Conservation (phyloP, 2,329 filamentous ascomycete species). For the Ascochyta lentis region DNA sequence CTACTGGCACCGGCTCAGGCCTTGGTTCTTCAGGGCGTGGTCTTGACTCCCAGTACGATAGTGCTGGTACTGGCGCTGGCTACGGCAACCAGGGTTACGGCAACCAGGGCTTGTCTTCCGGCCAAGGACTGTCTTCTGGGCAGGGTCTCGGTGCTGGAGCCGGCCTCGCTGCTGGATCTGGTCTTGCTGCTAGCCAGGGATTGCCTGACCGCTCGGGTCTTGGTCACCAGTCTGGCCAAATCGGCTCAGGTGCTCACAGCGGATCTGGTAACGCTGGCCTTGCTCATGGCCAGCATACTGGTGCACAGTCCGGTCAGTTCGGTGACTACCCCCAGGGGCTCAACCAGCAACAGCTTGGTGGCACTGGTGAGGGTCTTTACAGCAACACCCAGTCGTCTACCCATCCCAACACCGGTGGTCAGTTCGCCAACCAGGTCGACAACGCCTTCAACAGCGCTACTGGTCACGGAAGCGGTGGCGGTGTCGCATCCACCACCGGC, state of each 20-base stretch:
- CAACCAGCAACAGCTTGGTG: slow-evolving; percentile 20
- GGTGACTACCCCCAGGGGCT: slow-evolving; percentile 10
- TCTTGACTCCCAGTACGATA: slow-evolving; percentile 19
- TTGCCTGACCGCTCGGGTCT: slow-evolving; percentile 15
- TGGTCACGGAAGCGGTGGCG: slow-evolving; percentile 16
- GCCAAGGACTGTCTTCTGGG: slow-evolving; percentile 1
- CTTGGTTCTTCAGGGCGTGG: slow-evolving; percentile 9
- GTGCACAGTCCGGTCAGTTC: slow-evolving; percentile 21
- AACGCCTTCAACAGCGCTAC: slow-evolving; percentile 48
- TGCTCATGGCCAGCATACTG: slow-evolving; percentile 3
- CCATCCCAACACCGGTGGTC: slow-evolving; percentile 23
- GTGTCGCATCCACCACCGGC: slow-evolving; percentile 23
- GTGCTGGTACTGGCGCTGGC: slow-evolving; percentile 10
- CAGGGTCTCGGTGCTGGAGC: slow-evolving; percentile 13
- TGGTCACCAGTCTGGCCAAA: slow-evolving; percentile 18
- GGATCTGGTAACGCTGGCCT: slow-evolving; percentile 8
- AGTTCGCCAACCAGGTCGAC: slow-evolving; percentile 55
- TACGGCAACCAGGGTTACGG: slow-evolving; percentile 5
- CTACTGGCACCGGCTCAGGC: slow-evolving; percentile 24
- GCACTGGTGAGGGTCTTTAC: slow-evolving; percentile 12
- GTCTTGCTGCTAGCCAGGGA: slow-evolving; percentile 4
- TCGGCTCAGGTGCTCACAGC: slow-evolving; percentile 6
- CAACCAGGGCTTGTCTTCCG: background rate
- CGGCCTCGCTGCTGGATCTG: slow-evolving; percentile 10
- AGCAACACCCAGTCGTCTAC: slow-evolving; percentile 13